Percentiles rank a stretch among this genome's conserved stretches.
Conservation (phyloP, 2,329 filamentous ascomycete genomes). For the Helotiales sp. region DNA sequence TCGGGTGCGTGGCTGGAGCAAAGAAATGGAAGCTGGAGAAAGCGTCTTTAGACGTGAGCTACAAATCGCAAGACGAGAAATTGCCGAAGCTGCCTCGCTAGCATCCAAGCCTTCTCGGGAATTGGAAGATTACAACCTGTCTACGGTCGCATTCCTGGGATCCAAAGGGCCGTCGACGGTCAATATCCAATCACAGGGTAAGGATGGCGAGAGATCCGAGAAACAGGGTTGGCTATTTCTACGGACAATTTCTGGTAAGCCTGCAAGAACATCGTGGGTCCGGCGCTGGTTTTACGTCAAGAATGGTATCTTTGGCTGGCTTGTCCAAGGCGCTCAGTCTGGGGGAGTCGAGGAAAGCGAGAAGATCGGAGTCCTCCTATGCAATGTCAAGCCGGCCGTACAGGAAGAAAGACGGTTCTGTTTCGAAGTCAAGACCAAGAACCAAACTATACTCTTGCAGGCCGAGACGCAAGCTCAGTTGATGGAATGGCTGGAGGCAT, state of each 20-base stretch:
- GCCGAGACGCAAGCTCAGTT: conserved; percentile 89
- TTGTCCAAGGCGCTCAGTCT: conserved; percentile 76
- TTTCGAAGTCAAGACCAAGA: conserved; percentile 98
- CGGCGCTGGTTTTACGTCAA: conserved; percentile 95
- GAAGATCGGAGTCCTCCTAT: conserved; percentile 91
- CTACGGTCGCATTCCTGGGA: conserved; percentile 84
- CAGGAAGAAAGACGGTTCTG: conserved; percentile 94
- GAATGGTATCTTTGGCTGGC: conserved; percentile 93
- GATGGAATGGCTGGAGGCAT: conserved; percentile 92
- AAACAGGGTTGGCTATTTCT: conserved; percentile 96
- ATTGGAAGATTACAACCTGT: conserved; percentile 87
- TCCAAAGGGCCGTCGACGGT: conserved; percentile 63
- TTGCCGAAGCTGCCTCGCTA: conserved; percentile 74
- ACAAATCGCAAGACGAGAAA: conserved; percentile 73
- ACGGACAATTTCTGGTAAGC: conserved; percentile 80
- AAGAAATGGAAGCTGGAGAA: conserved; percentile 92
- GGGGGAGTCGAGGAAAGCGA: conserved; percentile 93
- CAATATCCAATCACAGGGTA: conserved; percentile 47
- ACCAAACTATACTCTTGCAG: conserved; percentile 83
- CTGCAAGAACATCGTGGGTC: conserved; percentile 85
- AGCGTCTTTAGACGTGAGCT: conserved; percentile 80
- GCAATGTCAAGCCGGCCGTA: conserved; percentile 86
- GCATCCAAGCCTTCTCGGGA: conserved; percentile 81
- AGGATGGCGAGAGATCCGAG: conserved; percentile 55
- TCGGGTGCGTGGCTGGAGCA: conserved; percentile 86